Percentiles rank a stretch among this genome's conserved stretches.
Evolutionary conservation across 129 eudicot genomes (phyloP).

Genomic region (Helichrysum umbraculigerum): DNA sequence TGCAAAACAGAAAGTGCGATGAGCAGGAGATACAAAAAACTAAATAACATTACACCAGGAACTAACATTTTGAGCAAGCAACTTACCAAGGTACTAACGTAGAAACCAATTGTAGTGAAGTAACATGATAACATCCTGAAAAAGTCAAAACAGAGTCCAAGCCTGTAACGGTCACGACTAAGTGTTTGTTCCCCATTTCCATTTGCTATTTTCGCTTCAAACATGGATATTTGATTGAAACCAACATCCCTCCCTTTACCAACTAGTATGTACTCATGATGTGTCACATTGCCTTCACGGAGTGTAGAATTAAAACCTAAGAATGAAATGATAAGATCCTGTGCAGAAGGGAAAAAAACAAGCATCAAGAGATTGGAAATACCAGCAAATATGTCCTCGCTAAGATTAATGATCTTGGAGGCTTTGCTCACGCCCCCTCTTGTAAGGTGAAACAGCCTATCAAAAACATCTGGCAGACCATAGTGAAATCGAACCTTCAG

Average conservation of each 20-base stretch:
- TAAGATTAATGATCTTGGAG: too few relatives aligned
- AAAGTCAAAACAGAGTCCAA: conserved; percentile 91
- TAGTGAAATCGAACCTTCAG: too few relatives aligned
- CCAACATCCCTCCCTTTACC: conserved; percentile 97
- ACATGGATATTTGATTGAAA: conserved; percentile 80
- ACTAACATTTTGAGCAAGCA: not conserved
- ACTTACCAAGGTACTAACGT: conserved; percentile 83
- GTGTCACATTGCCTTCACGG: conserved; percentile 92
- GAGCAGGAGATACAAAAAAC: conserved; percentile 6
- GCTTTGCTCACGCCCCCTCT: too few relatives aligned
- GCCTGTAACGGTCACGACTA: too few relatives aligned
- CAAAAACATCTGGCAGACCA: too few relatives aligned
- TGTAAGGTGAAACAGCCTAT: too few relatives aligned
- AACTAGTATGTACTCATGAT: conserved; percentile 94
- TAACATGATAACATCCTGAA: conserved; percentile 85
- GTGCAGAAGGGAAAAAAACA: not conserved
- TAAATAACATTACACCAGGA: conserved; percentile 5
- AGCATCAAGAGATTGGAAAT: conserved; percentile 19
- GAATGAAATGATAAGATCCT: conserved; percentile 12
- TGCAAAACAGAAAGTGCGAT: conserved; percentile 25
- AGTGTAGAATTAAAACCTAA: conserved; percentile 91
- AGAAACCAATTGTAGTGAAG: conserved; percentile 87
- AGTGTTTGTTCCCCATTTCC: conserved; percentile 94
- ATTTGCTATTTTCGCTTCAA: conserved; percentile 93
- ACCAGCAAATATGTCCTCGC: conserved; percentile 98